Evolutionary conservation across 805 yeast genomes (phyloP).

Genomic region (Spathaspora gorwiae): DNA sequence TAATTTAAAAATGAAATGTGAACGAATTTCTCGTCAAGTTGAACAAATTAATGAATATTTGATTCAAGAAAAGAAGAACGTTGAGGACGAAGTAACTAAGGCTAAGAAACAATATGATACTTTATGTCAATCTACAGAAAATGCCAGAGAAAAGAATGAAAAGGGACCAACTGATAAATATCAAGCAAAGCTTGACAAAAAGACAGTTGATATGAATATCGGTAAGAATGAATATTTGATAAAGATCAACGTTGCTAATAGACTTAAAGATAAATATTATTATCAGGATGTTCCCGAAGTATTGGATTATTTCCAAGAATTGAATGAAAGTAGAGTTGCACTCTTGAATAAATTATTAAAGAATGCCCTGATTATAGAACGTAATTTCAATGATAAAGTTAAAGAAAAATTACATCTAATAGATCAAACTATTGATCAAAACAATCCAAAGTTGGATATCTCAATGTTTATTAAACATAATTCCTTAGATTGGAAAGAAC

Average conservation of each 20-base stretch:
- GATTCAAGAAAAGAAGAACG: slow-evolving; percentile 39
- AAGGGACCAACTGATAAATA: slow-evolving; percentile 48
- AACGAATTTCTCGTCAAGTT: slow-evolving; percentile 51
- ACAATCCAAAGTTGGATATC: slow-evolving; percentile 70
- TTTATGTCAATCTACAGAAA: slow-evolving; percentile 75
- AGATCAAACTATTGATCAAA: slow-evolving; percentile 58
- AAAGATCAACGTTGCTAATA: slow-evolving; percentile 76
- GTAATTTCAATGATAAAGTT: slow-evolving; percentile 39
- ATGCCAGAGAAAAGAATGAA: slow-evolving; percentile 69
- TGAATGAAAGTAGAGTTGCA: slow-evolving; percentile 73
- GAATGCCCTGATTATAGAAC: slow-evolving; percentile 59
- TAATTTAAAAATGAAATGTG: slow-evolving; percentile 50
- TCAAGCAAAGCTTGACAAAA: slow-evolving; percentile 52
- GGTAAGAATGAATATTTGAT: slow-evolving; percentile 83
- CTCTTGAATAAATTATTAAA: slow-evolving; percentile 66
- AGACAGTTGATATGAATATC: slow-evolving; percentile 76
- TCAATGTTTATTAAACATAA: slow-evolving; percentile 94
- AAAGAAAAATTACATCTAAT: slow-evolving; percentile 49
- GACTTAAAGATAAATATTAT: slow-evolving; percentile 87
- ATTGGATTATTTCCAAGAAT: slow-evolving; percentile 76
- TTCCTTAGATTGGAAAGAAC: slow-evolving; percentile 70
- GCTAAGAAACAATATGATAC: slow-evolving; percentile 77
- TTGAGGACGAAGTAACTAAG: slow-evolving; percentile 55
- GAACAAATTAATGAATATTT: slow-evolving; percentile 58
- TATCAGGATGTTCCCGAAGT: slow-evolving; percentile 92